These are phyloP conservation scores for Sechiopsis laciniata DNA, from an alignment of 306 rosid genomes.

Conservation along the genomic window DNA sequence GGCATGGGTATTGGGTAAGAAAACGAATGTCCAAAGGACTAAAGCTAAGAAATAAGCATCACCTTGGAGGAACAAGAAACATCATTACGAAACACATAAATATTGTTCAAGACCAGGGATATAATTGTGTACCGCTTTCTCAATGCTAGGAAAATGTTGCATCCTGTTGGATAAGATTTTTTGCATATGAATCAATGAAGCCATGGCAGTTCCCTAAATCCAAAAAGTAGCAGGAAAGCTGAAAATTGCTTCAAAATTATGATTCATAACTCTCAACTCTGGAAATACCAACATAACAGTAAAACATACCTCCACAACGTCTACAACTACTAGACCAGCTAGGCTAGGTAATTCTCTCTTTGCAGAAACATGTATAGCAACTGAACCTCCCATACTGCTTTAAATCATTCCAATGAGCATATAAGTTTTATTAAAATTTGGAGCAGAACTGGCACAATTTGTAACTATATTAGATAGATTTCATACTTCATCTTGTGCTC, in stretches of 20 bases:
- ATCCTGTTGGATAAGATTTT: constrained; percentile 72
- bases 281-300: constrained; percentile 15
- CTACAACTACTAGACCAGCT: constrained; percentile 93
- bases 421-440: constrained; percentile 6
- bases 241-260: background rate
- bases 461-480: no score
- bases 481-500: background rate
- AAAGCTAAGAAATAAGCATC: background rate
- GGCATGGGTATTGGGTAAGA: no score
- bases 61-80: constrained; percentile 5
- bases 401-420: constrained; percentile 14
- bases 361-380: constrained; percentile 91
- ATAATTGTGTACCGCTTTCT: constrained; percentile 61
- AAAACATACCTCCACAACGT: constrained; percentile 86
- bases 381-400: constrained; percentile 91
- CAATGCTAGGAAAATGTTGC: constrained; percentile 84
- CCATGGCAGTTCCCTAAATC: constrained; percentile 94
- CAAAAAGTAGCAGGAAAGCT: background rate
- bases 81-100: no score
- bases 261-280: constrained; percentile 10
- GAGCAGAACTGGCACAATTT: constrained; percentile 3
- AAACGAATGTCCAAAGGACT: background rate
- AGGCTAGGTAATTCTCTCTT: constrained; percentile 54
- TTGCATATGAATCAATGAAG: constrained; percentile 91
- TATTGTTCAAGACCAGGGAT: background rate